Evolutionary conservation across 23 red algal genomes (phyloP).

Genomic region (Gracilaria domingensis): DNA sequence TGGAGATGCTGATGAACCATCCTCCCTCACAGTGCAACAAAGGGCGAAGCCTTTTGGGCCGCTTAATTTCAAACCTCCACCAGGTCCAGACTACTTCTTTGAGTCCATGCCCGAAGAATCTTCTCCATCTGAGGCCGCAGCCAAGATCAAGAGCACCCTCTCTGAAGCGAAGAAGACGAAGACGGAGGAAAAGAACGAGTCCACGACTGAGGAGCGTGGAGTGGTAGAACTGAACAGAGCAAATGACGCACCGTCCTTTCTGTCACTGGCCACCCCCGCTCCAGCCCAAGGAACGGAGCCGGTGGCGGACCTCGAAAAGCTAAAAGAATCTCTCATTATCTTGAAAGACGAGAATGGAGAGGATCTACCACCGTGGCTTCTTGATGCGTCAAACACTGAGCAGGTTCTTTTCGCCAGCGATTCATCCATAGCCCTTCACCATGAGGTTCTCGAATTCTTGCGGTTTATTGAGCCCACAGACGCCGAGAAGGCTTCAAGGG

Average conservation of each 20-base stretch:
- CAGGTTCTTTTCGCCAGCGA: slow-evolving; percentile 60
- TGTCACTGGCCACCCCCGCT: slow-evolving; percentile 8
- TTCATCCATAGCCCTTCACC: slow-evolving; percentile 76
- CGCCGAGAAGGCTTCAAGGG: slow-evolving; percentile 48
- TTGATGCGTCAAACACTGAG: slow-evolving; percentile 54
- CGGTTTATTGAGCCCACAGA: slow-evolving; percentile 79
- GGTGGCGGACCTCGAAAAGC: background rate
- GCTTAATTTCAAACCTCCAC: slow-evolving; percentile 39
- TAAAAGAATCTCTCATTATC: slow-evolving; percentile 16
- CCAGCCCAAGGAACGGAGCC: background rate
- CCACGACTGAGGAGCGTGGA: background rate
- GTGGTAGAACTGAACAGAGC: slow-evolving; percentile 14
- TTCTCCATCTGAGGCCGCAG: slow-evolving; percentile 39
- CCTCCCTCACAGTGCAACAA: background rate
- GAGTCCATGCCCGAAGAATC: slow-evolving; percentile 55
- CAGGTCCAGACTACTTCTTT: slow-evolving; percentile 58
- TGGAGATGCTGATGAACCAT: background rate
- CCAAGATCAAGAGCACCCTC: slow-evolving; percentile 37
- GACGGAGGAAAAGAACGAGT: background rate
- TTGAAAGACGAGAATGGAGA: slow-evolving; percentile 65
- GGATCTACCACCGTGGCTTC: slow-evolving; percentile 75
- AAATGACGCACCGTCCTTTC: slow-evolving; percentile 8
- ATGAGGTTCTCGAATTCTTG: slow-evolving; percentile 86
- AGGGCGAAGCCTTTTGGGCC: slow-evolving; percentile 44
- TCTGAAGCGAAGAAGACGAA: slow-evolving; percentile 11